phyloP scores from a whole-genome alignment of 441 rosid species.

The Pelargonium cotyledonis region DNA sequence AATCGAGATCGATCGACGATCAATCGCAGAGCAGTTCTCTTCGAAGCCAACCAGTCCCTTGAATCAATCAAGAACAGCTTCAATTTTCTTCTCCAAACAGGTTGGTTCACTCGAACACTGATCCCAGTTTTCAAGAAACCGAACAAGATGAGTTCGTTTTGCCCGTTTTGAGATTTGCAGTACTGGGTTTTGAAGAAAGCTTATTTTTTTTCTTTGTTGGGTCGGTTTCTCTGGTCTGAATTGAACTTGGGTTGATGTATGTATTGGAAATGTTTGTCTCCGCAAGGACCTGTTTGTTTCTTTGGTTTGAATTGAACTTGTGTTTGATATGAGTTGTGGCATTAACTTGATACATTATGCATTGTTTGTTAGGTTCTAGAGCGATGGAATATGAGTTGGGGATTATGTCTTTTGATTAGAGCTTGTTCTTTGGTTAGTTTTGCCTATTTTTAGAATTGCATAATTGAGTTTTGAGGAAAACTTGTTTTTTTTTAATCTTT shows the following conservation, averaged over 20 bases:
- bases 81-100: no score
- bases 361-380: neutral
- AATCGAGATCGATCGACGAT: no score
- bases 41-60: no score
- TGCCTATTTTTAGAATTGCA: neutral
- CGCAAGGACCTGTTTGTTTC: neutral
- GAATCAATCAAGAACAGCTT: no score
- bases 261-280: neutral
- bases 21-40: no score
- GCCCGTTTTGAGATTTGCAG: neutral
- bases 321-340: neutral
- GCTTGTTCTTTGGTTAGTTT: neutral
- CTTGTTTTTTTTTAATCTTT: neutral
- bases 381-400: no score
- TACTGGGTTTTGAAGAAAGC: neutral
- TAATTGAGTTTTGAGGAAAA: neutral
- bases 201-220: neutral
- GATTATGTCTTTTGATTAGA: no score
- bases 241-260: constrained; percentile 1
- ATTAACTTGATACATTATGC: neutral
- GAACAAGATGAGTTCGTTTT: neutral
- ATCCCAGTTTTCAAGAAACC: no score
- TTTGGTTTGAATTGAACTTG: neutral
- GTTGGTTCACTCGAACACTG: no score
- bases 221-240: neutral